Percentiles rank a stretch among this genome's conserved stretches.
phyloP scores from a whole-genome alignment of 1,284 basidiomycete species.

The Stygiomarasmius scandens region DNA sequence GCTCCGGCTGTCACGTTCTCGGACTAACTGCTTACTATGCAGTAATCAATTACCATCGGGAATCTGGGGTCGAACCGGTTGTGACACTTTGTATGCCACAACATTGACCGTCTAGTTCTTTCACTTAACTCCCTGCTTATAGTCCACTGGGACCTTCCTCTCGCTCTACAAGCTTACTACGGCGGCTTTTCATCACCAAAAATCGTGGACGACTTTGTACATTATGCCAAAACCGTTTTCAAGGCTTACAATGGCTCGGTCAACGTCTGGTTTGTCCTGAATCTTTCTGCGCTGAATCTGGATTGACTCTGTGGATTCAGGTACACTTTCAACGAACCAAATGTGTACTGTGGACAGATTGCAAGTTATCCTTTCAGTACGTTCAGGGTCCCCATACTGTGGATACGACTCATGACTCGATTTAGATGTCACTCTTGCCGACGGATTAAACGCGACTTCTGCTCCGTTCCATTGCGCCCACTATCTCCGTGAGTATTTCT shows the following conservation, averaged over 20 bases:
- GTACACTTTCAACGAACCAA: slow-evolving; percentile 55
- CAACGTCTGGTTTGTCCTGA: slow-evolving; percentile 41
- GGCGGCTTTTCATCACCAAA: slow-evolving; percentile 48
- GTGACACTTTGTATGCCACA: slow-evolving; percentile 36
- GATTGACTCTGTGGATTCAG: no score
- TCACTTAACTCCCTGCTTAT: not conserved
- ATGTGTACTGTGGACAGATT: slow-evolving; percentile 42
- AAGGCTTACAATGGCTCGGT: slow-evolving; percentile 49
- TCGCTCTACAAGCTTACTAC: slow-evolving; percentile 48
- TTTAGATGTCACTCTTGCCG: slow-evolving; percentile 40
- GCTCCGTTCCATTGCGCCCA: slow-evolving; percentile 47
- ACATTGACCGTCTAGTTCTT: not conserved
- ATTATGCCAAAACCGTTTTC: slow-evolving; percentile 52
- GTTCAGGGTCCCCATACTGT: slow-evolving; percentile 14
- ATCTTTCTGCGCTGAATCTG: not conserved
- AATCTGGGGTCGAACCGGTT: slow-evolving; percentile 45
- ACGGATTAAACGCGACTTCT: slow-evolving; percentile 41
- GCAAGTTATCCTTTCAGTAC: slow-evolving; percentile 46
- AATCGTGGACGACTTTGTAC: slow-evolving; percentile 48
- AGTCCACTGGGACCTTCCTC: slow-evolving; percentile 50
- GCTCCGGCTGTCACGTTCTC: no score
- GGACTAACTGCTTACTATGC: not conserved
- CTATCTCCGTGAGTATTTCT: slow-evolving; percentile 37
- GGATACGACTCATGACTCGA: no score
- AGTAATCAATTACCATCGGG: slow-evolving; percentile 50